These are phyloP conservation scores for Apiotrichum mycotoxinovorans DNA, from an alignment of 1,284 basidiomycete genomes.

Conservation along the genomic window DNA sequence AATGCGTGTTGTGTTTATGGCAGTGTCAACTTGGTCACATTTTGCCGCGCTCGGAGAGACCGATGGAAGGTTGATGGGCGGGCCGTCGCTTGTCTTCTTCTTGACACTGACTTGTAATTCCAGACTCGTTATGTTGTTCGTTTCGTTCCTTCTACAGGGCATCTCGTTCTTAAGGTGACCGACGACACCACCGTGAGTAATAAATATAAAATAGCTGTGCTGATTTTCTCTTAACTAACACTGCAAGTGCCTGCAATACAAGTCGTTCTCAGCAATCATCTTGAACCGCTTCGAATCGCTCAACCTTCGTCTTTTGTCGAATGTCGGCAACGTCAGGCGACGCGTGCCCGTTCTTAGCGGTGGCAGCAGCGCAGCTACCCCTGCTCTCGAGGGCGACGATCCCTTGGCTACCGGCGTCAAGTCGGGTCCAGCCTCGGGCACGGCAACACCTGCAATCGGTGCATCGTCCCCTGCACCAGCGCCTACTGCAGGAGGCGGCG, in stretches of 20 bases:
- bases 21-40: no score
- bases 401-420: slow-evolving; percentile 14
- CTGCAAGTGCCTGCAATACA: slow-evolving; percentile 83
- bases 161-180: slow-evolving; percentile 85
- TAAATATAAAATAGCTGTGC: no score
- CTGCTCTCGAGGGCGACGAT: slow-evolving; percentile 18
- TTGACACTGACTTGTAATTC: no score
- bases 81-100: no score
- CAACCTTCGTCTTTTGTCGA: slow-evolving; percentile 58
- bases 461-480: slow-evolving; percentile 1
- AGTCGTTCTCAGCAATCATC: slow-evolving; percentile 85
- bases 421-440: slow-evolving; percentile 1
- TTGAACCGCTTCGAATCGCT: slow-evolving; percentile 90
- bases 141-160: slow-evolving; percentile 74
- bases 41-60: no score
- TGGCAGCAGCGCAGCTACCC: slow-evolving; percentile 6
- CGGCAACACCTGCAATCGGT: slow-evolving; percentile 5
- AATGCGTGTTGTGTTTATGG: no score
- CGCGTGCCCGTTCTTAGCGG: slow-evolving; percentile 7
- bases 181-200: slow-evolving; percentile 73
- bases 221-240: background rate
- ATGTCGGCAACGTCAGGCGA: slow-evolving; percentile 38
- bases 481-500: slow-evolving; percentile 9
- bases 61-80: no score
- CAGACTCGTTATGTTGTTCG: slow-evolving; percentile 84